Percentiles rank a stretch among this genome's conserved stretches.
Evolutionary conservation across 306 rosid genomes (phyloP).

Genomic region (Acmispon strigosus): DNA sequence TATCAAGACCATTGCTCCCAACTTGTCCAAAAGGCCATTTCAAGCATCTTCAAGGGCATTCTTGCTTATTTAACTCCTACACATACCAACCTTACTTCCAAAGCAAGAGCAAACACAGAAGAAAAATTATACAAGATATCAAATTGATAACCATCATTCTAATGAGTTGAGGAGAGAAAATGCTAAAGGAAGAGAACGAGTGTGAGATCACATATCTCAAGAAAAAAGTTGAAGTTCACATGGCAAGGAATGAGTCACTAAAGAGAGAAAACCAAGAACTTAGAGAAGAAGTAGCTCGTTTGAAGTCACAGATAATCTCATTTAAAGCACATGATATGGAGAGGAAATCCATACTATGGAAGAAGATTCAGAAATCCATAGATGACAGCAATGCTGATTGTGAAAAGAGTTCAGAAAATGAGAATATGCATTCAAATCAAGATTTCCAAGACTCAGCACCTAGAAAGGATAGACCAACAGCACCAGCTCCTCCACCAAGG

Average conservation of each 20-base stretch:
- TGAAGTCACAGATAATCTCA: constrained; percentile 53
- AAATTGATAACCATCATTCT: constrained; percentile 14
- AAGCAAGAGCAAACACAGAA: constrained; percentile 38
- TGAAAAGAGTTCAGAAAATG: constrained; percentile 31
- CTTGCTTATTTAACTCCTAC: constrained; percentile 10
- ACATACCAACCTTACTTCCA: constrained; percentile 49
- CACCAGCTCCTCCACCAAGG: constrained; percentile 48
- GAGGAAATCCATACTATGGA: constrained; percentile 78
- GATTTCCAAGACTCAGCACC: constrained; percentile 32
- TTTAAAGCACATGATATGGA: constrained; percentile 68
- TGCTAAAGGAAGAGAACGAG: constrained; percentile 45
- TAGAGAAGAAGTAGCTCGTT: constrained; percentile 52
- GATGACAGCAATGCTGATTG: constrained; percentile 45
- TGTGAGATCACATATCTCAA: constrained; percentile 39
- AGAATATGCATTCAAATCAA: constrained; percentile 23
- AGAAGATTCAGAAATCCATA: constrained; percentile 66
- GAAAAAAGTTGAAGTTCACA: constrained; percentile 49
- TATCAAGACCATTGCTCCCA: constrained; percentile 1
- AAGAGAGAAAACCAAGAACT: constrained; percentile 77
- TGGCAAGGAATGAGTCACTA: constrained; percentile 42
- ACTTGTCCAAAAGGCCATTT: constrained; percentile 19
- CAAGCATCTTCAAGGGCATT: constrained; percentile 23
- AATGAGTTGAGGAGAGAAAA: constrained; percentile 23
- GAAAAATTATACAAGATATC: constrained; percentile 20
- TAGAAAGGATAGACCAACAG: constrained; percentile 29